Percentiles rank a stretch among this genome's conserved stretches.
Conservation (phyloP, 495 filamentous ascomycete species). For the Talaromyces wortmannii region DNA sequence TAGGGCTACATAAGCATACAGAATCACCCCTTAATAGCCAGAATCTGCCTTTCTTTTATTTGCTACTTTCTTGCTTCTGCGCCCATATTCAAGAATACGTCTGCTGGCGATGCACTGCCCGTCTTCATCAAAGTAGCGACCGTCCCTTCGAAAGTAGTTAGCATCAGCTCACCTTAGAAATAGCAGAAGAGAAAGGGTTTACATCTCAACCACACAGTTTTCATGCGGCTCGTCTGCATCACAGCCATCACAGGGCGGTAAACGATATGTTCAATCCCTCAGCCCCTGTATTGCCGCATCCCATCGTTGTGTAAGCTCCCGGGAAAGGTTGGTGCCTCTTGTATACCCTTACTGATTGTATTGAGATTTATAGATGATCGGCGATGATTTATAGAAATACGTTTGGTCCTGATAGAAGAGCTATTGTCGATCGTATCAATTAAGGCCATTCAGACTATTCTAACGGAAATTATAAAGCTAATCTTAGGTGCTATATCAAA, state of each 20-base stretch:
- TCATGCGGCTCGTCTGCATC: not conserved
- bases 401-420: not conserved
- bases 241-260: not conserved
- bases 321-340: too few species aligned
- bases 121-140: conserved; percentile 1
- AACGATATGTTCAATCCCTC: conserved; percentile 2
- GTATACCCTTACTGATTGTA: too few species aligned
- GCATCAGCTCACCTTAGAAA: not conserved
- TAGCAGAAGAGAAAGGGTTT: not conserved
- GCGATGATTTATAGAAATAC: not conserved
- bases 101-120: not conserved
- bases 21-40: too few species aligned
- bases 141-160: not conserved
- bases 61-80: not conserved
- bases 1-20: too few species aligned
- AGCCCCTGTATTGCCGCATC: not conserved
- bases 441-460: too few species aligned
- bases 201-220: not conserved
- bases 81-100: not conserved
- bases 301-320: too few species aligned
- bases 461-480: too few species aligned
- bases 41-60: not conserved
- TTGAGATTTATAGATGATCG: not conserved
- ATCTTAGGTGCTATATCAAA: too few species aligned
- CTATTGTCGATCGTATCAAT: not conserved